Percentiles rank a stretch among this genome's conserved stretches.
Conservation (phyloP, 2,329 filamentous ascomycete genomes). For the Trichoderma semiorbis region DNA sequence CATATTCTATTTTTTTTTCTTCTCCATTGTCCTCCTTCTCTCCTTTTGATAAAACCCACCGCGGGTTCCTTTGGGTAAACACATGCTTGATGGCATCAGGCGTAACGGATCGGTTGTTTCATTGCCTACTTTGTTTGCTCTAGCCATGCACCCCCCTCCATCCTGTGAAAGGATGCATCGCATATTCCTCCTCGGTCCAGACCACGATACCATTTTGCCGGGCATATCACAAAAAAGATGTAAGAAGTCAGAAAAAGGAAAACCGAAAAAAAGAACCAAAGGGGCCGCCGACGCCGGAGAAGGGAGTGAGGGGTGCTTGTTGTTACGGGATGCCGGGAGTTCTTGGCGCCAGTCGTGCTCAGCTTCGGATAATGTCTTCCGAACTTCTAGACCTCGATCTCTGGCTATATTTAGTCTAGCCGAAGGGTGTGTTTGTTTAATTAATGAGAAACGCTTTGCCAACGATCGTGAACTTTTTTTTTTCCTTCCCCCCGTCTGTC, state of each 20-base stretch:
- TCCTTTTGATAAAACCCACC: not conserved
- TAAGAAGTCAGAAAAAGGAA: not conserved
- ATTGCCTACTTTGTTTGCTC: not conserved
- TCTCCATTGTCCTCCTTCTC: not conserved
- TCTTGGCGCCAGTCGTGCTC: not conserved
- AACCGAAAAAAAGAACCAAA: not conserved
- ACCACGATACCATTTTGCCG: not conserved
- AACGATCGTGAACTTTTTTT: not conserved
- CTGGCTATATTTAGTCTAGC: not conserved
- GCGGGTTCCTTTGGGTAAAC: not conserved
- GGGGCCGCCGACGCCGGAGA: not conserved
- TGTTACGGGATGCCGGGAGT: not conserved
- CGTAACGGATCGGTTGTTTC: not conserved
- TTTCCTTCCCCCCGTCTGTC: not conserved
- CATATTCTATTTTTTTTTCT: not conserved
- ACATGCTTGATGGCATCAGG: not conserved
- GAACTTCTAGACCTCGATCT: slow-evolving; percentile 12
- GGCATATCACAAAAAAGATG: not conserved
- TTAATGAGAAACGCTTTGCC: slow-evolving; percentile 14
- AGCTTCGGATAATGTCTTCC: slow-evolving; percentile 2
- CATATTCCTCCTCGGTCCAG: not conserved
- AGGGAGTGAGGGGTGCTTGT: not conserved
- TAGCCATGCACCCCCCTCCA: not conserved
- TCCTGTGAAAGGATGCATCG: not conserved
- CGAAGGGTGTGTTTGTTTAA: slow-evolving; percentile 3